A percentile compares a stretch with the other conserved stretches of the same genome.
Evolutionary conservation across 768 basidiomycete genomes (phyloP).

Genomic region (Tylopilus balloui): DNA sequence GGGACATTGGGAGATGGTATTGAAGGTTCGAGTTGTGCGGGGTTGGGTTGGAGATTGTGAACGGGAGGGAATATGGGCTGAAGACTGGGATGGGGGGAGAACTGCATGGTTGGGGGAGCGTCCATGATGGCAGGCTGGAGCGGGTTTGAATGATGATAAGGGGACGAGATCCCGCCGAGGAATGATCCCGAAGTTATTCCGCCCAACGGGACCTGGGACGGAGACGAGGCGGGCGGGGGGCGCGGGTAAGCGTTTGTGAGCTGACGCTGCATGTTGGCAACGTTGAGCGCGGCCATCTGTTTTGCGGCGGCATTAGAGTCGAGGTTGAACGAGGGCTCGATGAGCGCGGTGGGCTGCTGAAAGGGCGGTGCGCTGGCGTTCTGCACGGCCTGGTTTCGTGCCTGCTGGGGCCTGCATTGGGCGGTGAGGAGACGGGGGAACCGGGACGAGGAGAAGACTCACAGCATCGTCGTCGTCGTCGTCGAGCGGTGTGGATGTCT

Average conservation of each 20-base stretch:
- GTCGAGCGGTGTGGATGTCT: slow-evolving; percentile 18
- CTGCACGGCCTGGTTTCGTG: slow-evolving; percentile 22
- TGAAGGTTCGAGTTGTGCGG: slow-evolving; percentile 44
- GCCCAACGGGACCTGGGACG: slow-evolving; percentile 36
- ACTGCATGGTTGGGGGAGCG: slow-evolving; percentile 38
- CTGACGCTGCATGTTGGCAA: slow-evolving; percentile 44
- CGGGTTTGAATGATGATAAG: slow-evolving; percentile 27
- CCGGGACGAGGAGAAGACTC: slow-evolving; percentile 12
- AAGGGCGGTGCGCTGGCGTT: slow-evolving; percentile 15
- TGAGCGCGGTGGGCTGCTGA: slow-evolving; percentile 19
- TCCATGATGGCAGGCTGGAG: slow-evolving; percentile 40
- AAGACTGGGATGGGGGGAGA: slow-evolving; percentile 40
- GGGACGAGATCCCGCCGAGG: slow-evolving; percentile 53
- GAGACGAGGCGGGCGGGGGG: slow-evolving; percentile 34
- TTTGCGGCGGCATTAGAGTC: slow-evolving; percentile 68
- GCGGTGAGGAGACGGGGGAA: slow-evolving; percentile 1
- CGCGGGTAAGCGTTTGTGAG: slow-evolving; percentile 56
- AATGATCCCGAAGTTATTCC: slow-evolving; percentile 67
- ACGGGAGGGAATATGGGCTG: slow-evolving; percentile 42
- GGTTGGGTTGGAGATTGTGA: slow-evolving; percentile 29
- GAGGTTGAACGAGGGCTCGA: slow-evolving; percentile 46
- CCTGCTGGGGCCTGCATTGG: slow-evolving; percentile 40
- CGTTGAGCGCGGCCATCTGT: slow-evolving; percentile 76
- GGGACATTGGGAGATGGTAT: slow-evolving; percentile 38
- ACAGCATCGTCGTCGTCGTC: slow-evolving; percentile 31